Conservation (phyloP, 2,329 filamentous ascomycete genomes). For the Phialemonium atrogriseum region DNA sequence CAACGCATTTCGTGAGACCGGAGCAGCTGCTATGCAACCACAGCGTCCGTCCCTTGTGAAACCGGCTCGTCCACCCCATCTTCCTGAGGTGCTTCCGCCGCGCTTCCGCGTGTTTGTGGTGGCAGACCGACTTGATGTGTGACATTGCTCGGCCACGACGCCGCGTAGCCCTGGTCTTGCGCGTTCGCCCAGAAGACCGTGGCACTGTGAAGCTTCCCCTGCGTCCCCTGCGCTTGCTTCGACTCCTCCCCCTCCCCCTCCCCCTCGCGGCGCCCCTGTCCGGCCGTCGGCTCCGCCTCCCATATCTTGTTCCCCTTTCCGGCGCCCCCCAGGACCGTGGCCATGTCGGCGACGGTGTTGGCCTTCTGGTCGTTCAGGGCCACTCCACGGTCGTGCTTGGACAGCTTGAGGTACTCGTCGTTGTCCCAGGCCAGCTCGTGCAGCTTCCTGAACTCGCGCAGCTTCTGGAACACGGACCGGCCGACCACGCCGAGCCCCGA, state of each 20-base stretch:
- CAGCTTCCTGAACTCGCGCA: slow-evolving; percentile 54
- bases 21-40: no score
- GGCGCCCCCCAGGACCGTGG: slow-evolving; percentile 43
- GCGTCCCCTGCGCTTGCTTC: slow-evolving; percentile 7
- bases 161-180: slow-evolving; percentile 36
- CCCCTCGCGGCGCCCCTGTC: slow-evolving; percentile 5
- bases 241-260: slow-evolving; percentile 3
- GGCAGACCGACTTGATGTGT: slow-evolving; percentile 35
- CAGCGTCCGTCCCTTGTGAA: no score
- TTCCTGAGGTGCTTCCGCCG: no score
- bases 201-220: slow-evolving; percentile 19
- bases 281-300: slow-evolving; percentile 13
- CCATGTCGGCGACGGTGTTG: slow-evolving; percentile 56
- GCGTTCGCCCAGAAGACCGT: slow-evolving; percentile 45
- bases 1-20: no score
- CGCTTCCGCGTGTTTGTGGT: no score
- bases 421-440: slow-evolving; percentile 54
- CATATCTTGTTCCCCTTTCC: slow-evolving; percentile 44
- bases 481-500: slow-evolving; percentile 43
- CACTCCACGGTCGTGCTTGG: slow-evolving; percentile 36
- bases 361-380: slow-evolving; percentile 52
- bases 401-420: slow-evolving; percentile 22
- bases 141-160: slow-evolving; percentile 44
- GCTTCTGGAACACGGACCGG: slow-evolving; percentile 51
- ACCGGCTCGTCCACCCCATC: no score